Evolutionary conservation across 495 filamentous ascomycete species (phyloP).

Genomic region (Letharia lupina): DNA sequence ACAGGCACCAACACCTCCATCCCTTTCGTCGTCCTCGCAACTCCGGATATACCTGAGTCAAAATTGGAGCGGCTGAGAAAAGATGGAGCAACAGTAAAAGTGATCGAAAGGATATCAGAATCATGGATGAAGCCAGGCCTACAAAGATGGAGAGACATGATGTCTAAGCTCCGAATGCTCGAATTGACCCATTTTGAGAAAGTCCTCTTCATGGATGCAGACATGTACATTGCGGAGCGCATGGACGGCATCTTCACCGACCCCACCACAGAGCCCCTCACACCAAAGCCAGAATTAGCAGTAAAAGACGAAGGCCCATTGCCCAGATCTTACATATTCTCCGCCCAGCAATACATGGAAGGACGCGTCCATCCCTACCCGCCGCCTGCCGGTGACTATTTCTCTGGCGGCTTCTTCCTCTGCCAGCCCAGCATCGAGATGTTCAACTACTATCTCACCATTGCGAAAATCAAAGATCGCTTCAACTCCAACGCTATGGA

Average conservation of each 20-base stretch:
- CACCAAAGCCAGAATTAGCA: conserved; percentile 4
- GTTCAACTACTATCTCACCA: conserved; percentile 33
- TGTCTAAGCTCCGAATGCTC: conserved; percentile 38
- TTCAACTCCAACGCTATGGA: conserved; percentile 33
- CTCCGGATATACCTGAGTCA: conserved; percentile 22
- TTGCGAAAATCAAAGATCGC: conserved; percentile 25
- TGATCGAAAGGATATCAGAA: conserved; percentile 26
- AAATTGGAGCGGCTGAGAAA: conserved; percentile 27
- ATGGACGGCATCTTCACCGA: conserved; percentile 37
- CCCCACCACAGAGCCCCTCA: conserved; percentile 17
- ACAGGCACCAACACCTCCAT: conserved; percentile 27
- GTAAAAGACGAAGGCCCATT: conserved; percentile 25
- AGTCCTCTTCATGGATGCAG: conserved; percentile 39
- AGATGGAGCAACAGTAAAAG: conserved; percentile 33
- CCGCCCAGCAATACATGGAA: conserved; percentile 24
- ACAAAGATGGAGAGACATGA: conserved; percentile 29
- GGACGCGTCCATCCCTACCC: conserved; percentile 28
- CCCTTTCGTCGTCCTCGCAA: conserved; percentile 33
- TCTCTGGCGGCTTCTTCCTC: conserved; percentile 38
- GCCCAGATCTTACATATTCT: conserved; percentile 33
- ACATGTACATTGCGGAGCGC: conserved; percentile 31
- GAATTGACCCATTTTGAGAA: conserved; percentile 36
- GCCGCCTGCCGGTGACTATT: conserved; percentile 23
- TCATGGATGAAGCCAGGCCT: conserved; percentile 27
- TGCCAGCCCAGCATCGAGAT: conserved; percentile 29